Base-by-base conservation (phyloP, 306 rosid species). In the Potentilla sterilis region DNA sequence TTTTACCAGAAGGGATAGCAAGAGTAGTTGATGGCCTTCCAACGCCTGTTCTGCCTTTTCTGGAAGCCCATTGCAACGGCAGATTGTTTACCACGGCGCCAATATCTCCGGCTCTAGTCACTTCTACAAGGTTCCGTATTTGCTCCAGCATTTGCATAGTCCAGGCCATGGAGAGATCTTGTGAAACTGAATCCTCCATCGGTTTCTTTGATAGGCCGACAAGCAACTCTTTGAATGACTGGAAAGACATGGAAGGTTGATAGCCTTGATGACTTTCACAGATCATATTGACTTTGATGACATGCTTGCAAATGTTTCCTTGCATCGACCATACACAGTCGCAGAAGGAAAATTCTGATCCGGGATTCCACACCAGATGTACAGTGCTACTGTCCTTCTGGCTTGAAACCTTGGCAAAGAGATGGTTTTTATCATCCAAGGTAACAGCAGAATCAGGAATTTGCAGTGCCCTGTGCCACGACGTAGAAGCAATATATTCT, bases 281-380 rank as follows among this genome's bases (percentile, higher is more conserved):
- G 19, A 85, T 77, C 92, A 82, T 92, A 82, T 89, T 95, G 77
- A 89, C 93, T 87, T 95, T 95, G 61, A 92, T 83, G 76, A 88
- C 90, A 72, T 92, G 99, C 84, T 95, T 92, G 93, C 97, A 89
- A 44, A 92, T 88, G 83, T 89, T 95, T 74, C 98, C 97, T 79
- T 90, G 97, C 91, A 79, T 70, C 13, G 89, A 88, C 89, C 91
- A 88, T n/a, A 83, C 37, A 57, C 89, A 85, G 69, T 85, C 85
- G 51, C 98, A 95, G 62, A 92, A 90, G 40, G 97, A 87, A 74
- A 92, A 95, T 77, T 95, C 96, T 37, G 97, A 85, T 71, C 97
- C 90, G 0, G 97, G 97, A 85, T 95, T 95, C 99, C 99, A 95
- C 55, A 95, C 98, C 57, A 89, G 43, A 82, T 80, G 91, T 51